Evolutionary conservation across 495 filamentous ascomycete species (phyloP).

Genomic region (Lophiotrema nucula): DNA sequence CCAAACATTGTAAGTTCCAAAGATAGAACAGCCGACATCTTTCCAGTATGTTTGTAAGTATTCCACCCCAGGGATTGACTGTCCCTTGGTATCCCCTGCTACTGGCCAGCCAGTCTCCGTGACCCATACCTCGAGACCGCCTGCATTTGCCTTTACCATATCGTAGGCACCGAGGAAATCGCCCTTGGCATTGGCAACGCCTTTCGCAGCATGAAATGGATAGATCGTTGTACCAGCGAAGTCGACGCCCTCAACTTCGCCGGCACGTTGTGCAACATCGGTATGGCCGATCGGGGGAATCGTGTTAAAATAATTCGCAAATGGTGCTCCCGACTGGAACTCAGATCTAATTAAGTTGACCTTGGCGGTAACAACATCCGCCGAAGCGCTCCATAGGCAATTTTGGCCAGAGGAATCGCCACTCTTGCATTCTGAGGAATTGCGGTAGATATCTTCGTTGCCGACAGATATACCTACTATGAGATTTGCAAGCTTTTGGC

Average conservation of each 20-base stretch:
- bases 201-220: slow-evolving; percentile 50
- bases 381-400: too few relatives aligned
- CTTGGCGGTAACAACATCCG: not conserved
- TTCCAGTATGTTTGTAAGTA: slow-evolving; percentile 32
- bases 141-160: slow-evolving; percentile 32
- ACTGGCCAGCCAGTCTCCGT: slow-evolving; percentile 55
- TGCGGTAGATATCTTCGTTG: slow-evolving; percentile 80
- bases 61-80: slow-evolving; percentile 5
- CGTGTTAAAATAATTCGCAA: not conserved
- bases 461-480: slow-evolving; percentile 82
- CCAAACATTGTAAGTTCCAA: slow-evolving; percentile 23
- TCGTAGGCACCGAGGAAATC: slow-evolving; percentile 32
- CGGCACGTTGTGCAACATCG: not conserved
- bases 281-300: slow-evolving; percentile 14
- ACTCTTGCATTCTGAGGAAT: slow-evolving; percentile 55
- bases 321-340: not conserved
- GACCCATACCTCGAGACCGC: slow-evolving; percentile 52
- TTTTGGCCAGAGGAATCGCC: not conserved
- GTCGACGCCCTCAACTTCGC: slow-evolving; percentile 42
- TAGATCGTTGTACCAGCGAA: slow-evolving; percentile 53
- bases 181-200: slow-evolving; percentile 46
- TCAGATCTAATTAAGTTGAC: not conserved
- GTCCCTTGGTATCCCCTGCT: slow-evolving; percentile 39
- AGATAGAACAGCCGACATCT: slow-evolving; percentile 37
- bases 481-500: slow-evolving; percentile 53